phyloP scores from a whole-genome alignment of 208 protist genomes.

The Zelonia costaricensis region DNA sequence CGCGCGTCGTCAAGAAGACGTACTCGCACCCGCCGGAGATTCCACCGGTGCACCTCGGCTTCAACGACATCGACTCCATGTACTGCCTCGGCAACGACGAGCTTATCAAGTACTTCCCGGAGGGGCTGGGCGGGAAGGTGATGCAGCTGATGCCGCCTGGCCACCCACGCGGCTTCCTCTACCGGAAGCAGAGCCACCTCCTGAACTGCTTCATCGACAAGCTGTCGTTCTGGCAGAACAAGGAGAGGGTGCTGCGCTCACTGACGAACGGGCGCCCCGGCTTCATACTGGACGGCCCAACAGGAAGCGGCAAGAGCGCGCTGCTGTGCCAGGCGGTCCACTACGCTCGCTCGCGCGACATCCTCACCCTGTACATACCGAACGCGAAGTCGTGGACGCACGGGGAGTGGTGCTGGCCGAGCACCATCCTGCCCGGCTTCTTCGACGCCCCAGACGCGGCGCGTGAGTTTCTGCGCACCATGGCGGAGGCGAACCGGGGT shows the following conservation, averaged over 20 bases:
- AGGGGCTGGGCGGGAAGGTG: slow-evolving; percentile 88
- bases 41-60: slow-evolving; percentile 53
- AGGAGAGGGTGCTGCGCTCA: slow-evolving; percentile 50
- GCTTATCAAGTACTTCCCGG: slow-evolving; percentile 80
- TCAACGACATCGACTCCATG: slow-evolving; percentile 90
- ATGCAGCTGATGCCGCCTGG: slow-evolving; percentile 91
- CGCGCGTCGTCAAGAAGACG: slow-evolving; percentile 64
- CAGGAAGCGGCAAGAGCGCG: slow-evolving; percentile 86
- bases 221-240: slow-evolving; percentile 77
- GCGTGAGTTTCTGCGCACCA: slow-evolving; percentile 78
- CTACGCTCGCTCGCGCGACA: slow-evolving; percentile 67
- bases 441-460: slow-evolving; percentile 91
- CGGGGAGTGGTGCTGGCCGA: slow-evolving; percentile 92
- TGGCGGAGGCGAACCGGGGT: slow-evolving; percentile 66
- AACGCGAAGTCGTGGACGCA: slow-evolving; percentile 89
- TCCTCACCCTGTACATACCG: slow-evolving; percentile 86
- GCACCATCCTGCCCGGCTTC: slow-evolving; percentile 89
- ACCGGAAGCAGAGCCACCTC: slow-evolving; percentile 88
- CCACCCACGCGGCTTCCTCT: slow-evolving; percentile 90
- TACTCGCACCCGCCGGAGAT: slow-evolving; percentile 84
- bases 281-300: slow-evolving; percentile 89
- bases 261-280: slow-evolving; percentile 72
- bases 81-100: slow-evolving; percentile 92
- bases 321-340: slow-evolving; percentile 91
- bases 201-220: slow-evolving; percentile 92